Percentiles rank a stretch among this genome's conserved stretches.
phyloP scores from a whole-genome alignment of 176 grass and related monocot genomes.

The Hordeum vulgare region MorexV3_pseudomolecules_assembly NC_058524.1:590037084-590037583 shows the following conservation, averaged over 20 bases:
- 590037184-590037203: constrained; percentile 89
- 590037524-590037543: constrained; percentile 76
- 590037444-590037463: constrained; percentile 96
- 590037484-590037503: constrained; percentile 93
- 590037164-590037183: constrained; percentile 92
- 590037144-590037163: constrained; percentile 90
- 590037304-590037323: neutral
- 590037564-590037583: constrained; percentile 1
- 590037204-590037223: constrained; percentile 84
- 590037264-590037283: constrained; percentile 11
- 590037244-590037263: constrained; percentile 87
- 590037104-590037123: constrained; percentile 17
- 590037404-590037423: constrained; percentile 98
- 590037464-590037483: constrained; percentile 97
- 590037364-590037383: constrained; percentile 98
- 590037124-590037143: constrained; percentile 23
- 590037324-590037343: neutral
- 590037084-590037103: neutral
- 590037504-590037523: constrained; percentile 93
- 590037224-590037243: constrained; percentile 97
- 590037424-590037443: constrained; percentile 81
- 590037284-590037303: constrained; percentile 16
- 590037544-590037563: neutral
- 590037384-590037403: constrained; percentile 90
- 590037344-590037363: constrained; percentile 40